Evolutionary conservation across 1,284 basidiomycete species (phyloP), one percentile per base, ranked within the genome.

Genomic region (Baeospora myosura): DNA sequence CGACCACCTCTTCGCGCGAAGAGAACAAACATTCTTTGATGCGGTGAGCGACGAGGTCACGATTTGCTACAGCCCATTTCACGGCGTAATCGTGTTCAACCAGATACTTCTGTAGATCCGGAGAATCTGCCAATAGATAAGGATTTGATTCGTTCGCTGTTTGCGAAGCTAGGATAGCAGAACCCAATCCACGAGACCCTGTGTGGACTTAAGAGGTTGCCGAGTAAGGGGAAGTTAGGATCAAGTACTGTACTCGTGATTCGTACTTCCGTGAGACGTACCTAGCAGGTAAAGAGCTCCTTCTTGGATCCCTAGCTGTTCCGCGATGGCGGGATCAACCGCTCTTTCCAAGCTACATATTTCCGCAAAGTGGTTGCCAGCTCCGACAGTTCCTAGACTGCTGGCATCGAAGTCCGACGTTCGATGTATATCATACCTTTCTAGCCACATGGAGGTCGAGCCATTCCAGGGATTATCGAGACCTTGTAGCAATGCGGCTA

Each of bases 311-410:
- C 50, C 48, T 7, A 61, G 42, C 28, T 53, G 44, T 12, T 45
- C 42, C n/a, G 54, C 55, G 6, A 44, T 48, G 7, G 49, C 40
- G 16, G 44, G 47, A 43, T 66, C 58, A 4, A 61, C 48, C 18
- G 63, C 54, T 37, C 41, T 53, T 37, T 64, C 60, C 4, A 60
- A 53, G 1, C 49, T 51, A 42, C 61, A 62, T 3, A 66, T 55
- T 45, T 65, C 64, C 8, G 61, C 62, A 45, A 66, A 66, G 49
- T 66, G 61, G 48, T 66, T 65, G 2, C 62, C 63, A 17, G 54
- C 55, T 21, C 63, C 62, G 3, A 65, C 56, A 5, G 62, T 66
- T 4, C 64, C 64, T 22, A 66, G 46, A 38, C 52, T 55, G 12
- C n/a, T 38, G n/a, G 39, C 40, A 46, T 63, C 63, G 45, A 60